Conservation (phyloP, 495 filamentous ascomycete genomes). For the Evansstolkia leycettana region DNA sequence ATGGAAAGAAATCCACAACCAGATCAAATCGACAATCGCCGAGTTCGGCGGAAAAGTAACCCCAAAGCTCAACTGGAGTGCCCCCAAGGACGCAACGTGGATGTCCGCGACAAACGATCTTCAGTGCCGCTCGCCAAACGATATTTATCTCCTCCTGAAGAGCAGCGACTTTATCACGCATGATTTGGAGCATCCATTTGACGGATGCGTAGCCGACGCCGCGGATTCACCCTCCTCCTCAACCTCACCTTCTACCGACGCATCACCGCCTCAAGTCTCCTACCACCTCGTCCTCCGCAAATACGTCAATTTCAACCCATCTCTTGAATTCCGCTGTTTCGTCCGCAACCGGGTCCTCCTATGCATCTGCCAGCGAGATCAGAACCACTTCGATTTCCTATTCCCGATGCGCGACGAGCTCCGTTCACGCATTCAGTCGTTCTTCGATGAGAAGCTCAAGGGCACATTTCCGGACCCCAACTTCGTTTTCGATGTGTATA, state of each 20-base stretch:
- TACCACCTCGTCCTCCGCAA: conserved; percentile 72
- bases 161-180: conserved; percentile 87
- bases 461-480: conserved; percentile 68
- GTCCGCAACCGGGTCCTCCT: conserved; percentile 68
- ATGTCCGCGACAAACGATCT: conserved; percentile 83
- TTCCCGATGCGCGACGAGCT: conserved; percentile 50
- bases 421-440: conserved; percentile 45
- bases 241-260: conserved; percentile 2
- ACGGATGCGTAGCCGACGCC: conserved; percentile 48
- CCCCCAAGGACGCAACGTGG: conserved; percentile 94
- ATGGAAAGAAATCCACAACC: conserved; percentile 61
- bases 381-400: conserved; percentile 81
- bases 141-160: conserved; percentile 89
- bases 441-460: conserved; percentile 63
- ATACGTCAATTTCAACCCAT: conserved; percentile 75
- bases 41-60: conserved; percentile 71
- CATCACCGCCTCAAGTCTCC: conserved; percentile 30
- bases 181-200: conserved; percentile 86
- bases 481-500: conserved; percentile 84
- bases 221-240: conserved; percentile 6
- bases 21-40: conserved; percentile 62
- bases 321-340: conserved; percentile 90
- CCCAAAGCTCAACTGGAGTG: conserved; percentile 95
- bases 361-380: conserved; percentile 78
- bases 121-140: conserved; percentile 75